A percentile compares a stretch with the other conserved stretches of the same genome.
These are phyloP conservation scores for Clavispora phyllophila DNA, from an alignment of 805 yeast genomes.

Conservation along the genomic window DNA sequence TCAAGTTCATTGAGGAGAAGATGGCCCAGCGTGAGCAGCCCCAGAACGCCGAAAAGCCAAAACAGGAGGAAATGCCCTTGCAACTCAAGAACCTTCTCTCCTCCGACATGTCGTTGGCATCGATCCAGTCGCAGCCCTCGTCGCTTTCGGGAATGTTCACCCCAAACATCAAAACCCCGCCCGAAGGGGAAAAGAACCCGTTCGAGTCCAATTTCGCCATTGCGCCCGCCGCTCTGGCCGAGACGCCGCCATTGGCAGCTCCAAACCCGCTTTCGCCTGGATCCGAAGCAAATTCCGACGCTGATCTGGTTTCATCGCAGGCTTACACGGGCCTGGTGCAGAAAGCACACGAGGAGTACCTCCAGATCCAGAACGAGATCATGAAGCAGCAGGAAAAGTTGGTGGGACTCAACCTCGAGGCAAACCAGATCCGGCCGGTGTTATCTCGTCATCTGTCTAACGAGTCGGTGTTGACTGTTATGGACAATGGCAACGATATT, in stretches of 20 bases:
- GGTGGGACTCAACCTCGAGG: constrained; percentile 15
- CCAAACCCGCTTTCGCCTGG: not conserved
- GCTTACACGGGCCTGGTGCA: constrained; percentile 10
- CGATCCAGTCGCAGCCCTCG: constrained; percentile 4
- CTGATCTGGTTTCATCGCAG: constrained; percentile 2
- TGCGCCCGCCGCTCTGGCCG: not conserved
- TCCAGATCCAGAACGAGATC: constrained; percentile 33
- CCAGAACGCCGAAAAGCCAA: constrained; percentile 1
- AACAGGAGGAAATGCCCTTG: constrained; percentile 8
- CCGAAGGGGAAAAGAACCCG: constrained; percentile 27
- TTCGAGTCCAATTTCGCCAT: constrained; percentile 25
- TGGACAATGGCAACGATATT: constrained; percentile 8
- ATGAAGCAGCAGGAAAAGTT: constrained; percentile 34
- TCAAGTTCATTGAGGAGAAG: constrained; percentile 41
- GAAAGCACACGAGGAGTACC: constrained; percentile 31
- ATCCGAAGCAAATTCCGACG: not conserved
- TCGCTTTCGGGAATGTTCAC: constrained; percentile 35
- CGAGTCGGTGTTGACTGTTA: constrained; percentile 12
- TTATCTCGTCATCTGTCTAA: constrained; percentile 12
- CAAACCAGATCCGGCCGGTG: constrained; percentile 5
- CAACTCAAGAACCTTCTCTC: constrained; percentile 13
- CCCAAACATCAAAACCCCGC: constrained; percentile 33
- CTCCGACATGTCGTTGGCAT: constrained; percentile 9
- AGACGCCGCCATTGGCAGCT: not conserved
- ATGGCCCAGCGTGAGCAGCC: constrained; percentile 17